Conservation (phyloP, 352 stramenopile species). For the Labyrinthula sp. region DNA sequence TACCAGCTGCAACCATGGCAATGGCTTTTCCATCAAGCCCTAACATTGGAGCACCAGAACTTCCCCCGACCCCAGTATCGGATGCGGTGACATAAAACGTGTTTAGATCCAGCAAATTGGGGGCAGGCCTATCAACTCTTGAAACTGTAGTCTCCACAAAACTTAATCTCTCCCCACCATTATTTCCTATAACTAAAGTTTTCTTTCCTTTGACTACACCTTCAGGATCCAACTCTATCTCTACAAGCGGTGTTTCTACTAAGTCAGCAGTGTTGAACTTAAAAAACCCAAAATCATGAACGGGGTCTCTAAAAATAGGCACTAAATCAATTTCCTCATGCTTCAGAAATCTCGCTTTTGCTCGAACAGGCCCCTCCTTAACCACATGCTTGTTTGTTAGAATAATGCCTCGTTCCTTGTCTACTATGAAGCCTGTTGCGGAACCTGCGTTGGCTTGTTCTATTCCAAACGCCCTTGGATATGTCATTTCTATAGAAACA, state of each 20-base stretch:
- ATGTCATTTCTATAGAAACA: slow-evolving; percentile 51
- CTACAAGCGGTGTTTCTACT: slow-evolving; percentile 46
- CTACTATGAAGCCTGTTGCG: slow-evolving; percentile 70
- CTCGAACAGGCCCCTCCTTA: slow-evolving; percentile 46
- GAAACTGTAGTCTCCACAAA: slow-evolving; percentile 65
- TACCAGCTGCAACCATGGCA: slow-evolving; percentile 60
- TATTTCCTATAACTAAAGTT: slow-evolving; percentile 69
- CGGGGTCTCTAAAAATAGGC: slow-evolving; percentile 61
- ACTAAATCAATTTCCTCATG: slow-evolving; percentile 70
- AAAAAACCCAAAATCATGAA: slow-evolving; percentile 71
- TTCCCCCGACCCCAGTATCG: slow-evolving; percentile 53
- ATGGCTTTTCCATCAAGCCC: slow-evolving; percentile 61
- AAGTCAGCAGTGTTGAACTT: slow-evolving; percentile 61
- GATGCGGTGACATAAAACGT: slow-evolving; percentile 65
- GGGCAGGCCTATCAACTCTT: slow-evolving; percentile 60
- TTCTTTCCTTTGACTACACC: slow-evolving; percentile 58
- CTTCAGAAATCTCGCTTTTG: slow-evolving; percentile 70
- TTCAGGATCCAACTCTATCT: slow-evolving; percentile 57
- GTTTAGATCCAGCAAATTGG: slow-evolving; percentile 68
- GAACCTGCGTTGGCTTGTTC: slow-evolving; percentile 55
- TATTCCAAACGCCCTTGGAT: slow-evolving; percentile 58
- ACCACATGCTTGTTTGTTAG: slow-evolving; percentile 74
- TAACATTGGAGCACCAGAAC: slow-evolving; percentile 58
- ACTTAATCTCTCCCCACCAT: slow-evolving; percentile 65
- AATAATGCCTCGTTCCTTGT: slow-evolving; percentile 57